Conservation (phyloP, 2,329 filamentous ascomycete species). For the Aspergillaceae sp. region DNA sequence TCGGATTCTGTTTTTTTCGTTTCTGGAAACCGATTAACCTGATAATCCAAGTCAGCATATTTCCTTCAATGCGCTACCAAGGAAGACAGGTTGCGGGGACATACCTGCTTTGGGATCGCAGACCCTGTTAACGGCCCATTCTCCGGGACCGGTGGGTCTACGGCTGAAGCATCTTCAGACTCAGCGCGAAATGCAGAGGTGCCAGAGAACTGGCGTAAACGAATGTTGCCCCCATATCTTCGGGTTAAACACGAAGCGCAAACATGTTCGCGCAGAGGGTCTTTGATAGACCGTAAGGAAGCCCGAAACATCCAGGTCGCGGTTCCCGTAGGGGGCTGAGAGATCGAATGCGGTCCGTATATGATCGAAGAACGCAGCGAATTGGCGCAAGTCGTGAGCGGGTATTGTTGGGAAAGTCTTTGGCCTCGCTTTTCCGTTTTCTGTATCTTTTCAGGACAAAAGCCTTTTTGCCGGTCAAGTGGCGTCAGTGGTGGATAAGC, state of each 20-base stretch:
- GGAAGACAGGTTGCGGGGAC: not conserved
- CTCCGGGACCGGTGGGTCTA: not conserved
- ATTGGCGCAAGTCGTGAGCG: not conserved
- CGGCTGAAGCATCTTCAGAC: slow-evolving; percentile 1
- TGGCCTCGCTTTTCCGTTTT: no score
- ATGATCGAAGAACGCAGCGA: not conserved
- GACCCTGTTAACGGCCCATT: no score
- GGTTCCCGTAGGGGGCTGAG: not conserved
- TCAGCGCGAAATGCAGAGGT: slow-evolving; percentile 11
- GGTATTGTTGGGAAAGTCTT: no score
- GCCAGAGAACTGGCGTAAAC: slow-evolving; percentile 19
- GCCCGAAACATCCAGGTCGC: slow-evolving; percentile 29
- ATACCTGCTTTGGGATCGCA: not conserved
- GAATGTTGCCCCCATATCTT: slow-evolving; percentile 14
- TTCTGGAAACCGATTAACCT: no score
- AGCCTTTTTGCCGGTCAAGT: slow-evolving; percentile 2
- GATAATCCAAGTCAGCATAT: not conserved
- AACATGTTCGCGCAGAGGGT: slow-evolving; percentile 26
- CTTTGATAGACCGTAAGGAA: slow-evolving; percentile 29
- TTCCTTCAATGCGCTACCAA: not conserved
- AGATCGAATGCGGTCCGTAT: not conserved
- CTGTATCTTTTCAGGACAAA: not conserved
- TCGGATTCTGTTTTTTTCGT: not conserved
- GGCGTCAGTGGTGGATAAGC: not conserved
- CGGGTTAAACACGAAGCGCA: slow-evolving; percentile 27